Evolutionary conservation across 176 grass and related monocot genomes (phyloP).

Genomic region (Zea mays): DNA sequence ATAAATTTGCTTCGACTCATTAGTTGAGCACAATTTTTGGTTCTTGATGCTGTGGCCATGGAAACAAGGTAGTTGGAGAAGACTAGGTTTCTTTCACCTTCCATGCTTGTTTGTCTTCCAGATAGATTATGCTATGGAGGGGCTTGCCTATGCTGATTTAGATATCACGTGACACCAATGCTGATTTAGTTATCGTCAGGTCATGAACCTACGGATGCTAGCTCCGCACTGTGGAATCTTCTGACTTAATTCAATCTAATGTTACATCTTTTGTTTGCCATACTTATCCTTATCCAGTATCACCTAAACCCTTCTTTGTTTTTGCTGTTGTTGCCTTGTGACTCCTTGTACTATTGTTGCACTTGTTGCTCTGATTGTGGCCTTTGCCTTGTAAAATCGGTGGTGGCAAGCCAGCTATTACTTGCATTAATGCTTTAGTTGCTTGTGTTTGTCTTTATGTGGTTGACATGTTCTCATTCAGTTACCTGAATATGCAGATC

Average conservation of each 20-base stretch:
- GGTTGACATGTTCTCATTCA: conserved; percentile 38
- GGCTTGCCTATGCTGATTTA: conserved; percentile 34
- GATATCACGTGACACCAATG: conserved; percentile 2
- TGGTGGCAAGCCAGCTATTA: conserved; percentile 54
- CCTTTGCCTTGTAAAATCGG: conserved; percentile 53
- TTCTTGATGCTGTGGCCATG: not conserved
- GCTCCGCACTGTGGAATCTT: conserved; percentile 30
- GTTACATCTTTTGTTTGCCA: conserved; percentile 37
- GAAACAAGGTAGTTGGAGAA: conserved; percentile 45
- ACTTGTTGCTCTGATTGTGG: conserved; percentile 31
- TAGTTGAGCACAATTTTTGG: conserved; percentile 1
- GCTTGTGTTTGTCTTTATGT: conserved; percentile 45
- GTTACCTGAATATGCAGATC: conserved; percentile 43
- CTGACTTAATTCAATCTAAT: conserved; percentile 42
- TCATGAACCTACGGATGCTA: conserved; percentile 37
- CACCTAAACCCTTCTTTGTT: conserved; percentile 52
- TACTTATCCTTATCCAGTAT: conserved; percentile 54
- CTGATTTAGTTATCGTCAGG: conserved; percentile 12
- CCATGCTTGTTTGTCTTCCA: conserved; percentile 41
- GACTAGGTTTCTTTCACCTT: conserved; percentile 41
- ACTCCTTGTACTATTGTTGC: conserved; percentile 38
- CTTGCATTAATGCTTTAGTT: conserved; percentile 33
- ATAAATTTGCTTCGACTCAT: conserved; percentile 7
- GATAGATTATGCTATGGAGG: conserved; percentile 17
- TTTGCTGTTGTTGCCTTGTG: conserved; percentile 61